Evolutionary conservation across 148 eudicot genomes (phyloP).

Genomic region (Camellia granthamiana): DNA sequence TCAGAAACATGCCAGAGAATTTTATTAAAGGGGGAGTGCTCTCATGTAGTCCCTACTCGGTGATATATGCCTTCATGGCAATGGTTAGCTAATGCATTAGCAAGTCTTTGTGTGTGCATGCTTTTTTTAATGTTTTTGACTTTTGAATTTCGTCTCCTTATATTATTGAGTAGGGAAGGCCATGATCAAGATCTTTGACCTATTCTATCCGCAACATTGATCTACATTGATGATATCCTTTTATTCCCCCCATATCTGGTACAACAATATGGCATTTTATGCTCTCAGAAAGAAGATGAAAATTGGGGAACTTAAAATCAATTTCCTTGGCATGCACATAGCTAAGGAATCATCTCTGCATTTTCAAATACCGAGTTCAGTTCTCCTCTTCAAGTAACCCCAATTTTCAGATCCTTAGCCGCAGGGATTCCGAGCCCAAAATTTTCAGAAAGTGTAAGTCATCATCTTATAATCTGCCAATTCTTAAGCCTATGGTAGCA

Average conservation of each 20-base stretch:
- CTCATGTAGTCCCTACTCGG: not conserved
- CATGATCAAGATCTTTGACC: too few species aligned
- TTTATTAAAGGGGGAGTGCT: not conserved
- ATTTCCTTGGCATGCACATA: too few species aligned
- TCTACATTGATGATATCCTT: too few species aligned
- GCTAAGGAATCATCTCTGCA: not conserved
- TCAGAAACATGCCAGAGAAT: not conserved
- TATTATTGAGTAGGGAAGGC: too few species aligned
- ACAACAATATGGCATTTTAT: too few species aligned
- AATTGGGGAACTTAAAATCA: too few species aligned
- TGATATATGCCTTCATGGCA: not conserved
- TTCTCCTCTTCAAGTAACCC: slow-evolving; percentile 84
- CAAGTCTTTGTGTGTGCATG: too few species aligned
- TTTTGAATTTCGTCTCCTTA: too few species aligned
- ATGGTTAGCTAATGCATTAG: not conserved
- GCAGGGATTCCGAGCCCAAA: slow-evolving; percentile 89
- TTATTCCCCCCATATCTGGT: too few species aligned
- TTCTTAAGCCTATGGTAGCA: slow-evolving; percentile 1
- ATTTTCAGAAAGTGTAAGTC: slow-evolving; percentile 96
- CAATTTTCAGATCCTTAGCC: slow-evolving; percentile 72
- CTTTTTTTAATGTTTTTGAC: too few species aligned
- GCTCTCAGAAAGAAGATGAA: too few species aligned
- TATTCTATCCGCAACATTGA: too few species aligned
- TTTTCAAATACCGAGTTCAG: slow-evolving; percentile 46
- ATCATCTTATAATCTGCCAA: slow-evolving; percentile 14